Conservation (phyloP, 2,329 filamentous ascomycete genomes). For the Cladosporium velox region DNA sequence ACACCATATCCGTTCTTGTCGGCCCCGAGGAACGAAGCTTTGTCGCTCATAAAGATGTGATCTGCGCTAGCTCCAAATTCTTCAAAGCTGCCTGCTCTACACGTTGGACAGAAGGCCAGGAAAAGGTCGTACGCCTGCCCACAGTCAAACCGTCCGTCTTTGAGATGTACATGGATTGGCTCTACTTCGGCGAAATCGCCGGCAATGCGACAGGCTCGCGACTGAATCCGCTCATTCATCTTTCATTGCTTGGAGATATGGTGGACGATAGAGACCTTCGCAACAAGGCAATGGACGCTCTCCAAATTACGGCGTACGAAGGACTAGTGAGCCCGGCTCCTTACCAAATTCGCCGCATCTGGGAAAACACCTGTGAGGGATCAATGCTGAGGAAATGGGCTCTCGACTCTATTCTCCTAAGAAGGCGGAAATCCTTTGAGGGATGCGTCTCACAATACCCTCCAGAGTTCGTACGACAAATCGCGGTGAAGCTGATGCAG, state of each 20-base stretch:
- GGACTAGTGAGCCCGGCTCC: too few relatives aligned
- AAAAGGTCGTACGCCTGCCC: not conserved
- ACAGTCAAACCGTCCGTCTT: not conserved
- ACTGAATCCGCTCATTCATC: not conserved
- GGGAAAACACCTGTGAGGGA: not conserved
- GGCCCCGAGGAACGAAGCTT: conserved; percentile 11
- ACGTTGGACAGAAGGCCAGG: conserved; percentile 8
- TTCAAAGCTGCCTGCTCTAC: conserved; percentile 21
- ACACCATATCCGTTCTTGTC: conserved; percentile 17
- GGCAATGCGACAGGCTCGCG: not conserved
- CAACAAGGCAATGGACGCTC: not conserved
- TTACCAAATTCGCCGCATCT: not conserved
- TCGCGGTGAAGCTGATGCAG: not conserved
- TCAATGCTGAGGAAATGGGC: not conserved
- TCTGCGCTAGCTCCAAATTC: conserved; percentile 19
- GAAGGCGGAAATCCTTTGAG: not conserved
- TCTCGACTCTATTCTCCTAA: not conserved
- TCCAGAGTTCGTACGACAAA: not conserved
- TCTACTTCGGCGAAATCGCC: not conserved
- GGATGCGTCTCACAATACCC: not conserved
- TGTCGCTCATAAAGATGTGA: conserved; percentile 15
- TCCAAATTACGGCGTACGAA: too few relatives aligned
- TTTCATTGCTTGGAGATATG: not conserved
- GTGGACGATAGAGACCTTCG: not conserved
- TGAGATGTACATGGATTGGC: conserved; percentile 14